Evolutionary conservation across 169 alveolate genomes (phyloP).

Genomic region (Plasmodium cynomolgi): DNA sequence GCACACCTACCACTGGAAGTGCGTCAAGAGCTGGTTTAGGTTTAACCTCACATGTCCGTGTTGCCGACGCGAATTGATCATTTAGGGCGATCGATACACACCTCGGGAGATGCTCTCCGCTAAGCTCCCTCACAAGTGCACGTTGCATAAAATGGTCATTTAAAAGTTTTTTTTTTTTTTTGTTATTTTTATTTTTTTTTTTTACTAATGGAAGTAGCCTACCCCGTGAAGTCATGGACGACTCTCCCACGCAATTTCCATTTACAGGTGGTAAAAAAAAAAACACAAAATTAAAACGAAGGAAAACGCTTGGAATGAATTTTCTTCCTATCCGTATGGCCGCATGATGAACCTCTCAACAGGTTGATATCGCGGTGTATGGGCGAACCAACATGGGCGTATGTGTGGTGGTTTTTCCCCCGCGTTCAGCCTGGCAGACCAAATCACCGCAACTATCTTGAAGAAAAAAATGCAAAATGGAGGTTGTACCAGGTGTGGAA

Average conservation of each 20-base stretch:
- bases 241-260: neutral
- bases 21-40: conserved; percentile 78
- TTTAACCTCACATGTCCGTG: conserved; percentile 80
- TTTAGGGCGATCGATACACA: neutral
- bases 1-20: conserved; percentile 79
- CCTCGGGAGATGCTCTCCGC: neutral
- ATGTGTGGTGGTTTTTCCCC: neutral
- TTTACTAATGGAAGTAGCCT: neutral
- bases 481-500: neutral
- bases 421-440: neutral
- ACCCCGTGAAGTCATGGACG: neutral
- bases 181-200: no score
- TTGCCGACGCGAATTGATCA: conserved; percentile 5
- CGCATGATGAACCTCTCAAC: neutral
- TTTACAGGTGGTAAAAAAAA: neutral
- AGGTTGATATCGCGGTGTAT: neutral
- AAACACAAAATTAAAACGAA: neutral
- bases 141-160: neutral
- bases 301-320: neutral
- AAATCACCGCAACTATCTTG: neutral
- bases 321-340: neutral
- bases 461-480: neutral
- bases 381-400: neutral
- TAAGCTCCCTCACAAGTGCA: neutral
- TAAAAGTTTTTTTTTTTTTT: no score